phyloP scores from a whole-genome alignment of 257 asterid genomes.

The Solanum chmielewskii region DNA sequence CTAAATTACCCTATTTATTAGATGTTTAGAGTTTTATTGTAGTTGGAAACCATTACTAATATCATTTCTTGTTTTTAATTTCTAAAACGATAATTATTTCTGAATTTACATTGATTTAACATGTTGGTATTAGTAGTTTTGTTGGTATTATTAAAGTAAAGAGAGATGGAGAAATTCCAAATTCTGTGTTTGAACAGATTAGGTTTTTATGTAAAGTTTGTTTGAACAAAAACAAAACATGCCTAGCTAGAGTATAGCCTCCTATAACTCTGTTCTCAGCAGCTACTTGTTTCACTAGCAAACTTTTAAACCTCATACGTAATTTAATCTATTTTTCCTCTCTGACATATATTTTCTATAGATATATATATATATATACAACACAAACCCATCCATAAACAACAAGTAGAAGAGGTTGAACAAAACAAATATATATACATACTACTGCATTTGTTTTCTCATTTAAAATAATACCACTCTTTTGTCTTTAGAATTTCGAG shows the following conservation, averaged over 20 bases:
- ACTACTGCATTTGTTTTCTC: neutral
- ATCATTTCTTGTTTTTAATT: too few relatives aligned
- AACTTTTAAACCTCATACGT: neutral
- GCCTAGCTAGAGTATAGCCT: neutral
- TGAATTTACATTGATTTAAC: neutral
- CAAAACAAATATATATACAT: neutral
- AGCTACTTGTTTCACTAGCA: neutral
- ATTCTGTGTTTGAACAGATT: neutral
- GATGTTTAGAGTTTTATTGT: too few relatives aligned
- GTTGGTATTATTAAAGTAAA: neutral
- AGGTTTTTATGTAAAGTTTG: neutral
- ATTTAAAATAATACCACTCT: neutral
- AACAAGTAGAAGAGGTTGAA: neutral
- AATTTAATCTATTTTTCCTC: neutral
- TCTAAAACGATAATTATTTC: too few relatives aligned
- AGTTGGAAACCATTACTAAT: too few relatives aligned
- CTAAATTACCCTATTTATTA: too few relatives aligned
- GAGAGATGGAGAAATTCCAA: neutral
- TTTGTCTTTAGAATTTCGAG: neutral
- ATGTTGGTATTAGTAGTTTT: neutral
- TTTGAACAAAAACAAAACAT: slow-evolving; percentile 1
- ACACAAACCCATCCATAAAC: neutral
- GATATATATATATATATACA: neutral
- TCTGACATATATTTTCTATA: neutral
- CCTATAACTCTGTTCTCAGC: neutral